A percentile compares a stretch with the other conserved stretches of the same genome.
Conservation (phyloP, 331 rosid species). For the Quercus tomentella region DNA sequence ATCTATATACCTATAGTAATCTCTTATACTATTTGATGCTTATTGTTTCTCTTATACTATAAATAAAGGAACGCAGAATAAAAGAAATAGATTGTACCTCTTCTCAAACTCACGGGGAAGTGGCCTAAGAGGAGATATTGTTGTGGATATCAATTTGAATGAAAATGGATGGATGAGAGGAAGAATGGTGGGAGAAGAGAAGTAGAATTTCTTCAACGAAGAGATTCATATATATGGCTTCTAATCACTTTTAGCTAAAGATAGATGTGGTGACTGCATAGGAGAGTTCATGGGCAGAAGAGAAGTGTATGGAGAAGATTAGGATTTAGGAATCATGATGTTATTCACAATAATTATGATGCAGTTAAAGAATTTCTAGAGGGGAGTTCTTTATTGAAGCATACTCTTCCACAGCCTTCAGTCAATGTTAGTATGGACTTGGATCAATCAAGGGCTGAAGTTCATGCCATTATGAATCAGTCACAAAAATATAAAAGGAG, state of each 20-base stretch:
- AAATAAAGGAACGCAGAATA: background rate
- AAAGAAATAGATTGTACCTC: background rate
- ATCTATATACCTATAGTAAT: background rate
- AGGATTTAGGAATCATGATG: background rate
- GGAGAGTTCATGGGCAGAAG: background rate
- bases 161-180: background rate
- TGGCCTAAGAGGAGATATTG: background rate
- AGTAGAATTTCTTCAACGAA: background rate
- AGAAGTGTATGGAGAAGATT: background rate
- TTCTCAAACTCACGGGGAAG: background rate
- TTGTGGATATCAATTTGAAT: background rate
- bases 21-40: background rate
- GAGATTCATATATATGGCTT: background rate
- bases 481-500: slow-evolving; percentile 10
- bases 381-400: background rate
- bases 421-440: background rate
- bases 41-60: background rate
- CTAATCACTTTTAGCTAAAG: background rate
- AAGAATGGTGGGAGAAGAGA: background rate
- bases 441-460: background rate
- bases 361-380: background rate
- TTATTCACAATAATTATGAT: background rate
- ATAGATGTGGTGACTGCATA: slow-evolving; percentile 13
- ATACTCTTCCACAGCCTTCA: background rate
- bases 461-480: background rate